Percentiles rank a stretch among this genome's conserved stretches.
Evolutionary conservation across 306 rosid genomes (phyloP).

Genomic region (Citrullus amarus): DNA sequence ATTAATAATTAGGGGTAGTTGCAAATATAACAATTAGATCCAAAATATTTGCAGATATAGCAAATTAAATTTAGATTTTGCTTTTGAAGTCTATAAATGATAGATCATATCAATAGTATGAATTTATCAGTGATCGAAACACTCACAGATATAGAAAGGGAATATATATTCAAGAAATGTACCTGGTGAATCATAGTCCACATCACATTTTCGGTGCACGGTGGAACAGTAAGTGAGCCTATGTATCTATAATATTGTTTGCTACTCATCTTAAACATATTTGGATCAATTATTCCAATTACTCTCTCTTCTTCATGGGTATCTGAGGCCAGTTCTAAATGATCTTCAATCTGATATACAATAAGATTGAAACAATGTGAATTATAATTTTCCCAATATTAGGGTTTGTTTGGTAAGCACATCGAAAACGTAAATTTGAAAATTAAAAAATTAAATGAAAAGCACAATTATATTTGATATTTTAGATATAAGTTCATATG

Average conservation of each 20-base stretch:
- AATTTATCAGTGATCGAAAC: no score
- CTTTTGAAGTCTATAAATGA: no score
- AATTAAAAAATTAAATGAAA: no score
- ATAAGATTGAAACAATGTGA: not conserved
- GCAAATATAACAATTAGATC: no score
- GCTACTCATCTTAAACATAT: conserved; percentile 9
- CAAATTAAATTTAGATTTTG: no score
- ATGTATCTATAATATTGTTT: conserved; percentile 42
- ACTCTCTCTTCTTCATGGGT: not conserved
- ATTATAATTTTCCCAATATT: not conserved
- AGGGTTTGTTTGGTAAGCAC: no score
- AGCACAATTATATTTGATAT: no score
- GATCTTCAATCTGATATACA: conserved; percentile 18
- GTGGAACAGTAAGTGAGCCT: conserved; percentile 71
- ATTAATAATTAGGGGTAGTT: not conserved
- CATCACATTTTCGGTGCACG: conserved; percentile 43
- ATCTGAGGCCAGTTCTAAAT: conserved; percentile 18
- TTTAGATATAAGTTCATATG: no score
- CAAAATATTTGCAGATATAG: no score
- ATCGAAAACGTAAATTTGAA: no score
- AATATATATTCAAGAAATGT: not conserved
- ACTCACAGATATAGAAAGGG: no score
- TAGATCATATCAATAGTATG: no score
- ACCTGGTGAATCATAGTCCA: conserved; percentile 50
- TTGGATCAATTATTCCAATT: conserved; percentile 41